phyloP scores from a whole-genome alignment of 2,329 filamentous ascomycete species.

The Stagonosporopsis tanaceti region DNA sequence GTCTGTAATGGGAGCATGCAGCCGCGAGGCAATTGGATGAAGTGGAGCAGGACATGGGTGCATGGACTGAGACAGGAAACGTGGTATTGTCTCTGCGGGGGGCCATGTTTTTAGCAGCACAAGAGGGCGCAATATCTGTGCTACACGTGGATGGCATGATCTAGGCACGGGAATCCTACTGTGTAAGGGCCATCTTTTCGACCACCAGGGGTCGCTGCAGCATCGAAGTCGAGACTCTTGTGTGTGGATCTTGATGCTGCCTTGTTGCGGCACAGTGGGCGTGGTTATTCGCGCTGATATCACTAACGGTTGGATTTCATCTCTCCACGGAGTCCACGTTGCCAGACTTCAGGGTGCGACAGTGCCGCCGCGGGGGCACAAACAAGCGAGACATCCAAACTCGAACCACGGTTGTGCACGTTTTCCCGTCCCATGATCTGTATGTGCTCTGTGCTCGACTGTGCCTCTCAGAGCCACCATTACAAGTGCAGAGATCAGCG shows the following conservation, averaged over 20 bases:
- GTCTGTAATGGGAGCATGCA: constrained; percentile 1
- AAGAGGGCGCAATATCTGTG: background rate
- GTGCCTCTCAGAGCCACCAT: background rate
- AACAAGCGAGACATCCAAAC: constrained; percentile 6
- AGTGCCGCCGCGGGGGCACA: constrained; percentile 2
- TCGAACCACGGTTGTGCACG: constrained; percentile 17
- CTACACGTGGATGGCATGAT: constrained; percentile 13
- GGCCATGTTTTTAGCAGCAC: constrained; percentile 5
- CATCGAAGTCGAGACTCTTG: constrained; percentile 4
- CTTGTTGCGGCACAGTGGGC: constrained; percentile 8
- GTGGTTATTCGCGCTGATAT: constrained; percentile 4
- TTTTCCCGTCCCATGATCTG: background rate
- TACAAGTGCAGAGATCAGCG: constrained; percentile 4
- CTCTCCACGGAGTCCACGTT: constrained; percentile 2
- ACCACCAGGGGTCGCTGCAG: constrained; percentile 10
- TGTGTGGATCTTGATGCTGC: background rate
- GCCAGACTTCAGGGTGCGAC: background rate
- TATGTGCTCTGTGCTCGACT: constrained; percentile 9
- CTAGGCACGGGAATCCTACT: constrained; percentile 3
- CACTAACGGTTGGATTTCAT: constrained; percentile 4
- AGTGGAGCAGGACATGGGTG: constrained; percentile 8
- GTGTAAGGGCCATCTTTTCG: background rate
- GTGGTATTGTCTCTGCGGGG: constrained; percentile 17
- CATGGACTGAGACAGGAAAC: constrained; percentile 7
- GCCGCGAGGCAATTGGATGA: background rate